Percentiles rank a stretch among this genome's conserved stretches.
These are phyloP conservation scores for Austroboletus novae-zelandiae DNA, from an alignment of 1,284 basidiomycete genomes.

Conservation along the genomic window DNA sequence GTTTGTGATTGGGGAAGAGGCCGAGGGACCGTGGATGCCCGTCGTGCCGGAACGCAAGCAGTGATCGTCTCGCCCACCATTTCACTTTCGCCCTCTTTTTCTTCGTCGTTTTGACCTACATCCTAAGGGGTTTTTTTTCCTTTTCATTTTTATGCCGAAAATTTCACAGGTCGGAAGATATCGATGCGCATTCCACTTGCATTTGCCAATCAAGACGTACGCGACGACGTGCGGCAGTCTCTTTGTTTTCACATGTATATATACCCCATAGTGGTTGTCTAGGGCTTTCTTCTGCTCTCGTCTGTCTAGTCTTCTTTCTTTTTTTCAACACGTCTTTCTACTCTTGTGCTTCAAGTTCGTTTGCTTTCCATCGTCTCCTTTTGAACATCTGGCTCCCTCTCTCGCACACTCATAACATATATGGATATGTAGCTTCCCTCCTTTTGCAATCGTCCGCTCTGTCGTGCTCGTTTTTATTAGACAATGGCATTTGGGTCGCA, in stretches of 20 bases:
- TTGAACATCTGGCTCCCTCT: neutral
- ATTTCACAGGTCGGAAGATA: neutral
- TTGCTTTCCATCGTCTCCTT: neutral
- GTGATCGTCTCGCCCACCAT: slow-evolving; percentile 5
- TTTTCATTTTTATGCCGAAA: neutral
- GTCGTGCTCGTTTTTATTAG: neutral
- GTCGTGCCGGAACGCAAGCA: slow-evolving; percentile 38
- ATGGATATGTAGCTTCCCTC: neutral
- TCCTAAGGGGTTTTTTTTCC: neutral
- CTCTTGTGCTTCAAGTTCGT: neutral
- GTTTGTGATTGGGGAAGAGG: slow-evolving; percentile 47
- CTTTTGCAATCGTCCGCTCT: neutral
- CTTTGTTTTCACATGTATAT: neutral
- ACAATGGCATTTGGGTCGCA: neutral
- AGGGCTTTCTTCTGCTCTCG: neutral
- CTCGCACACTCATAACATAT: neutral
- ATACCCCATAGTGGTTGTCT: neutral
- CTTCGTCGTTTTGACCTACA: neutral
- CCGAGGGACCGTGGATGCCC: slow-evolving; percentile 42
- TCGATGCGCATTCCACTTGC: neutral
- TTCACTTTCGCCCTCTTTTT: too few species aligned
- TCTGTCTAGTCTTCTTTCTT: neutral
- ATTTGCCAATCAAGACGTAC: too few species aligned
- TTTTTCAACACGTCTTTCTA: too few species aligned
- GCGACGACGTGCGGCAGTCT: too few species aligned